Conservation (phyloP, 1,284 basidiomycete genomes). For the Tilletia setariae region DNA sequence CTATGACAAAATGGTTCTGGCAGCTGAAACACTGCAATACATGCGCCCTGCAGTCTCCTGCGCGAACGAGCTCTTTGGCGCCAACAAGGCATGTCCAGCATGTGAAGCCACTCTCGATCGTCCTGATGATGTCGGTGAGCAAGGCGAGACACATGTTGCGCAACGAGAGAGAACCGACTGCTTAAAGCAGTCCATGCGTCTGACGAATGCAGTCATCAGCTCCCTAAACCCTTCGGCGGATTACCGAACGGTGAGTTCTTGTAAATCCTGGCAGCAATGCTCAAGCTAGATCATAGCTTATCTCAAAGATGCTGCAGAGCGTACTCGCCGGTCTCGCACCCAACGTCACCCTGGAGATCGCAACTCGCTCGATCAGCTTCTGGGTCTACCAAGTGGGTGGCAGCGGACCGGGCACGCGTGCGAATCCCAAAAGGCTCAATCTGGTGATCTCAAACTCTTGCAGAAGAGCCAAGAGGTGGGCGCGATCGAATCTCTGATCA, state of each 20-base stretch:
- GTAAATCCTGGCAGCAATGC: background rate
- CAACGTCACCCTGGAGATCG: conserved; percentile 28
- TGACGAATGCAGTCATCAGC: conserved; percentile 28
- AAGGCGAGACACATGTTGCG: too few relatives aligned
- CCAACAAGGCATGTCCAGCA: conserved; percentile 30
- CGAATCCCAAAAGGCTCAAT: background rate
- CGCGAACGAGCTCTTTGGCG: conserved; percentile 31
- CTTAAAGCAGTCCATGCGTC: too few relatives aligned
- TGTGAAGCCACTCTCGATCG: conserved; percentile 27
- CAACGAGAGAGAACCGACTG: too few relatives aligned
- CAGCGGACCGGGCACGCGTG: background rate
- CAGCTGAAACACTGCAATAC: background rate
- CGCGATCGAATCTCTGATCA: background rate
- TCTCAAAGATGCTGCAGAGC: conserved; percentile 12
- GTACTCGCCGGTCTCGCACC: conserved; percentile 34
- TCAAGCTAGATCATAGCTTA: background rate
- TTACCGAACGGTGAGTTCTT: conserved; percentile 23
- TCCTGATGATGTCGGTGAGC: conserved; percentile 25
- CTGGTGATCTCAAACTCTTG: background rate
- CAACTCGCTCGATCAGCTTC: conserved; percentile 27
- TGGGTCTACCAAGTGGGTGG: conserved; percentile 28
- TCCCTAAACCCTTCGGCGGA: conserved; percentile 28
- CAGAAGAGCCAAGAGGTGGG: conserved; percentile 20
- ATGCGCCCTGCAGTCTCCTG: conserved; percentile 20
- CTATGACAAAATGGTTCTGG: too few relatives aligned